Evolutionary conservation across 306 rosid genomes (phyloP), one percentile per base, ranked within the genome.

Genomic region (Rosa rugosa): DNA sequence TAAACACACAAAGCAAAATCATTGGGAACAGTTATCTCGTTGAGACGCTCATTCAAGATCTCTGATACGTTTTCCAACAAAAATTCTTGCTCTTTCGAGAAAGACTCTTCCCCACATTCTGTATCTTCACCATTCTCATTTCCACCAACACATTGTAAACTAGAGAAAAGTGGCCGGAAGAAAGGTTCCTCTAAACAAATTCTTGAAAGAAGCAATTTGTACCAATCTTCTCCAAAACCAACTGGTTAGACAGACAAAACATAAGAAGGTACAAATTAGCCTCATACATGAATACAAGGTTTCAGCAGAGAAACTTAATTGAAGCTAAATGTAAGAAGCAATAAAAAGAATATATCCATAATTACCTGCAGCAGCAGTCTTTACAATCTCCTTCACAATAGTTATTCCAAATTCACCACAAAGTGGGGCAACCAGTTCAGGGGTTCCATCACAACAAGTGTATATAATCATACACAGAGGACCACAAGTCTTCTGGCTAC

Each of bases 141-240:
- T 75, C 44, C 72, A 75, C 71, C 73, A 60, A 53, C 82, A 77
- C 6, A 51, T 69, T 25, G 18, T 66, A 88, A 77, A 49, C 84
- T 76, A 41, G 84, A 60, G 80, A 93, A 91, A 42, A 91, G 69
- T 36, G 71, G 54, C 60, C 83, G 63, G 71, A 86, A 83, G 77
- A 87, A 82, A 78, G 88, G 90, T 74, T 85, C 87, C 69, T 88
- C 95, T 12, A 87, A 77, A 81, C 87, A 90, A n/a, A 85, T 69
- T 86, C 84, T 92, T 83, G 97, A 91, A 81, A 94, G 86, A 63
- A 91, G 86, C 80, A 91, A 81, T 86, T 86, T 92, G 45, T 87
- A 71, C 98, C 97, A 88, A 77, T 90, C 86, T 85, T 92, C 97
- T 40, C 73, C 88, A 83, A 84, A 92, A 49, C 93, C 82, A 89